These are phyloP conservation scores for Rubia tinctorum DNA, from an alignment of 305 asterid genomes.

Conservation along the genomic window DNA sequence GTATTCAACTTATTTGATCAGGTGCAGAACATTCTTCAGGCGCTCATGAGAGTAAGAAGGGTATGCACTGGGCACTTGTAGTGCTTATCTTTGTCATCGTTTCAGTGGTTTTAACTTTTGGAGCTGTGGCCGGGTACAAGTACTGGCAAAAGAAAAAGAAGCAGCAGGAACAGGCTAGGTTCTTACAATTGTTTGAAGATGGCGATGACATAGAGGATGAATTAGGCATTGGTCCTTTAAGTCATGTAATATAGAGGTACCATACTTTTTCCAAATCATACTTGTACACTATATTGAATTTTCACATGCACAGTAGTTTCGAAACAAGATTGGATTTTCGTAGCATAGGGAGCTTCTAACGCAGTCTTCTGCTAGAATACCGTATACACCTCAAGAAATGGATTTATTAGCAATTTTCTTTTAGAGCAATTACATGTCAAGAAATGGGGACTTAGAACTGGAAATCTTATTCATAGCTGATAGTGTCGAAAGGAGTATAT, in stretches of 20 bases:
- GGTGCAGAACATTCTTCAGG: slow-evolving; percentile 36
- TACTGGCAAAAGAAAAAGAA: slow-evolving; percentile 66
- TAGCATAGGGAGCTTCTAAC: not conserved
- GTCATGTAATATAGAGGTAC: slow-evolving; percentile 41
- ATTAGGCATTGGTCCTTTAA: slow-evolving; percentile 74
- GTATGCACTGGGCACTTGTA: slow-evolving; percentile 48
- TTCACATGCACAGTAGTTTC: slow-evolving; percentile 4
- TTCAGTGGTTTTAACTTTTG: slow-evolving; percentile 31
- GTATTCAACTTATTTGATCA: slow-evolving; percentile 20
- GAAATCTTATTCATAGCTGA: not conserved
- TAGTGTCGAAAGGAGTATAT: not conserved
- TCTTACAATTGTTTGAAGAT: slow-evolving; percentile 79
- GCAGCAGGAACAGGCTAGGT: slow-evolving; percentile 74
- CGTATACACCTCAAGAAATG: too few species aligned
- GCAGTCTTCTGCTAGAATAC: not conserved
- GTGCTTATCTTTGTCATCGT: slow-evolving; percentile 25
- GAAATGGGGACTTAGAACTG: not conserved
- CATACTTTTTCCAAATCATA: slow-evolving; percentile 1
- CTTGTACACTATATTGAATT: not conserved
- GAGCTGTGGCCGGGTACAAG: slow-evolving; percentile 43
- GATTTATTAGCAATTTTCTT: too few species aligned
- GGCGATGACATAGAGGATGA: slow-evolving; percentile 86
- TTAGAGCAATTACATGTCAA: not conserved
- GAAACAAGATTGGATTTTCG: not conserved
- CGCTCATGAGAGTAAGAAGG: slow-evolving; percentile 24